Evolutionary conservation across 768 basidiomycete genomes (phyloP), one percentile per base, ranked within the genome.

Genomic region (Neoboletus magnificus): DNA sequence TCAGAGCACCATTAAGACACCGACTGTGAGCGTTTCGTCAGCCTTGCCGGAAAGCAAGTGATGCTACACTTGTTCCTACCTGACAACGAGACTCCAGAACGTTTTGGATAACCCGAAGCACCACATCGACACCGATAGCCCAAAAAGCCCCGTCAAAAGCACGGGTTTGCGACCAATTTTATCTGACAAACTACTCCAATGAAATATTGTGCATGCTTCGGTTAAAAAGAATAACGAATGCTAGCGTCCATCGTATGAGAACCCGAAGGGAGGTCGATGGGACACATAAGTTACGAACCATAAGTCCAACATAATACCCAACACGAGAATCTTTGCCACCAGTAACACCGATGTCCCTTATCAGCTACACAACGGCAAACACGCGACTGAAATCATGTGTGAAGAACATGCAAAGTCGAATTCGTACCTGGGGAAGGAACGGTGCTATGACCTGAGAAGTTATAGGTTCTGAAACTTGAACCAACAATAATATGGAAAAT

Each of bases 381-480:
- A 20, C n/a, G 10, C 29, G 20, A 23, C 5, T 56, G 10, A 10
- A 36, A 48, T 8, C n/a, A n/a, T 13, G 25, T 27, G 7, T 13
- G 5, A 39, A 7, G 25, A 32, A 37, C n/a, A 4, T 44, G 29
- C 13, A 32, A 5, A 7, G 8, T 52, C 9, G 16, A 63, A 42
- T 4, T 47, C 78, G 30, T 58, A 85, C 86, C 75, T 71, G 69
- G 6, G 86, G 86, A 40, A 84, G 79, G 64, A 89, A 90, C 0
- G 89, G 89, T 45, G 82, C 82, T 55, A 90, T 89, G 51, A 90
- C 85, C 57, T 86, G 80, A 10, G 81, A 81, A 5, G 88, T 86
- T 54, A 91, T 66, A 5, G 89, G 88, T 68, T 91, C 89, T 51
- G 87, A 80, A 36, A 90, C 75, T 68, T 89, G 87, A 40, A 90